Evolutionary conservation across 192 early-diverging fungal species (phyloP), one percentile per base, ranked within the genome.

Genomic region (Borealophlyctis nickersoniae): DNA sequence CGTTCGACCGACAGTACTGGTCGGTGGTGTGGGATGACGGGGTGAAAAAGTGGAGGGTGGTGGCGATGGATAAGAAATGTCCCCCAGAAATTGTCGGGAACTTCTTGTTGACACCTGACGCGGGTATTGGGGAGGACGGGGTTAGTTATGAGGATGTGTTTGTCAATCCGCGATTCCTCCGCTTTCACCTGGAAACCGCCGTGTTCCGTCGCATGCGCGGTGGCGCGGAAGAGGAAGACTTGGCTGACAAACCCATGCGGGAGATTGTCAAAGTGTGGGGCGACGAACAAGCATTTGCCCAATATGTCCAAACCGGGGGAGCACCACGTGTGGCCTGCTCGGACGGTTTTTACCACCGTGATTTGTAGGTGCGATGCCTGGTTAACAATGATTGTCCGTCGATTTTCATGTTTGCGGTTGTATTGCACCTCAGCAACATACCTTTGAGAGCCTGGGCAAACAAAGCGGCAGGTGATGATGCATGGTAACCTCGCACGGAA

Each of bases 381-480:
- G n/a, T n/a, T n/a, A n/a, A n/a, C n/a, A n/a, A n/a, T n/a, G n/a
- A n/a, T n/a, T n/a, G n/a, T n/a, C n/a, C n/a, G n/a, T n/a, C n/a
- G n/a, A n/a, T n/a, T n/a, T n/a, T n/a, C n/a, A n/a, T n/a, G n/a
- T n/a, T n/a, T n/a, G n/a, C n/a, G n/a, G n/a, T n/a, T n/a, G n/a
- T n/a, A n/a, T n/a, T n/a, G n/a, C n/a, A n/a, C n/a, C n/a, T 26
- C 39, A 16, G n/a, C 16, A 1, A 73, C 80, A 27, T 68, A 84
- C 82, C 81, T 79, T 94, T 90, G 58, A 99, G 75, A 52, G 92
- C 92, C 63, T 87, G 83, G 34, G 92, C 94, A 75, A 99, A 99
- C 71, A 97, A 77, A 70, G 34, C 45, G 29, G 45, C 60, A 22
- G 60, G 19, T 0, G 60, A 11, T 13, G 60, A 5, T 14, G 60